These are phyloP conservation scores for Amauroascus niger DNA, from an alignment of 2,329 filamentous ascomycete species.

Conservation along the genomic window DNA sequence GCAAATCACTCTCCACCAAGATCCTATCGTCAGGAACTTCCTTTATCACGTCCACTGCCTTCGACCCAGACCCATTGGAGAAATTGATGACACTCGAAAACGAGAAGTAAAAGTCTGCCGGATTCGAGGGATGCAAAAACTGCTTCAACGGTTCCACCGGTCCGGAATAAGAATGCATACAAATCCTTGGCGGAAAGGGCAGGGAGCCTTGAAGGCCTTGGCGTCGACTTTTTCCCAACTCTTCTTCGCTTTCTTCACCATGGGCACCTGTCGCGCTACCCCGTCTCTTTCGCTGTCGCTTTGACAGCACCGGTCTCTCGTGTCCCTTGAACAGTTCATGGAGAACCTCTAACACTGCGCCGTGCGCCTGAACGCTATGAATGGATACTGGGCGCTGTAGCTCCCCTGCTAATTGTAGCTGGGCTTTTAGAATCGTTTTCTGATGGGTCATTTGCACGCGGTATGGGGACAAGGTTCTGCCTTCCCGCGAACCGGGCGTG, in stretches of 20 bases:
- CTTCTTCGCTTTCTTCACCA: constrained; percentile 23
- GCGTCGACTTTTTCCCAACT: constrained; percentile 16
- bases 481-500: constrained; percentile 53
- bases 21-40: constrained; percentile 67
- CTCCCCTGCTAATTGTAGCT: constrained; percentile 51
- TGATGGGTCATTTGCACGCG: constrained; percentile 50
- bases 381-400: constrained; percentile 49
- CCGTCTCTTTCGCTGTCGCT: constrained; percentile 36
- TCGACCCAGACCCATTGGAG: constrained; percentile 43
- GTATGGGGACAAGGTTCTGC: constrained; percentile 48
- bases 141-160: constrained; percentile 63
- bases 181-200: constrained; percentile 78
- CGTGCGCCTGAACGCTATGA: constrained; percentile 56
- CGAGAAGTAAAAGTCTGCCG: constrained; percentile 72
- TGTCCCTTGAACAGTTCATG: constrained; percentile 50
- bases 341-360: constrained; percentile 47
- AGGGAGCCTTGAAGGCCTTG: constrained; percentile 30
- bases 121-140: constrained; percentile 64
- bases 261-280: constrained; percentile 27
- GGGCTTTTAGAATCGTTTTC: constrained; percentile 46
- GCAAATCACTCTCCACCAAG: constrained; percentile 82
- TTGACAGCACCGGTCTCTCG: constrained; percentile 43
- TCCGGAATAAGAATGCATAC: constrained; percentile 87
- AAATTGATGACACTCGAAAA: constrained; percentile 81
- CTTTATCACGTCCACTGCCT: constrained; percentile 57